These are phyloP conservation scores for Epithemia pelagica DNA, from an alignment of 108 stramenopile species.

Conservation along the genomic window DNA sequence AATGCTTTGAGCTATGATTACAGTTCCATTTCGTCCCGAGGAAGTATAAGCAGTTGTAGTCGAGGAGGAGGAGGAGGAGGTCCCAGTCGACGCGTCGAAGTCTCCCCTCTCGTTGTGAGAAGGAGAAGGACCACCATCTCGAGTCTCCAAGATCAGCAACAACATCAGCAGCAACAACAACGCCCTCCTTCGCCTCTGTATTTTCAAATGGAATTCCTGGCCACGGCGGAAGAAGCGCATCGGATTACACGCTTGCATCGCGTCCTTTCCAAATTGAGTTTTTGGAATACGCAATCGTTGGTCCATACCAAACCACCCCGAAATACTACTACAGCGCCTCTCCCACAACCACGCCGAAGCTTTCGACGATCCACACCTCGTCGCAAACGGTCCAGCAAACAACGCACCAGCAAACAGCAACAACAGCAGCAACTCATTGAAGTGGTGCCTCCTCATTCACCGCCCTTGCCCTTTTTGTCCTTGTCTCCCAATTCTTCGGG, in stretches of 20 bases:
- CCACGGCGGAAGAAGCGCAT: background rate
- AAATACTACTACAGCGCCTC: background rate
- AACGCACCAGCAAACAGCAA: background rate
- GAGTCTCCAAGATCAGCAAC: too few species aligned
- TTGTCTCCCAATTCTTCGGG: too few species aligned
- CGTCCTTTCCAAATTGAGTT: background rate
- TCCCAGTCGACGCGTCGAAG: background rate
- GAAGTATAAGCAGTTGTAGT: too few species aligned
- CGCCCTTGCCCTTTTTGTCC: too few species aligned
- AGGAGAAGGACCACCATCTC: too few species aligned
- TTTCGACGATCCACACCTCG: too few species aligned
- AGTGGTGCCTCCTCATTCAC: too few species aligned
- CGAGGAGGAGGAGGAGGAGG: too few species aligned
- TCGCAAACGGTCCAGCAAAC: background rate
- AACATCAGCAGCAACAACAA: background rate
- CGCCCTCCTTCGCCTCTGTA: background rate
- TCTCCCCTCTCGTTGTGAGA: too few species aligned
- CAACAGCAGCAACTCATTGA: background rate
- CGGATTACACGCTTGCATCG: background rate
- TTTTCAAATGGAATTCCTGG: background rate
- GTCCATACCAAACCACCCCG: too few species aligned
- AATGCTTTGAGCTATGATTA: background rate
- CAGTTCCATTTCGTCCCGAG: background rate
- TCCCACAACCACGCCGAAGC: background rate
- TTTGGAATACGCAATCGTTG: background rate